Conservation (phyloP, 805 yeast species). For the Zygotorulaspora sp. region DNA sequence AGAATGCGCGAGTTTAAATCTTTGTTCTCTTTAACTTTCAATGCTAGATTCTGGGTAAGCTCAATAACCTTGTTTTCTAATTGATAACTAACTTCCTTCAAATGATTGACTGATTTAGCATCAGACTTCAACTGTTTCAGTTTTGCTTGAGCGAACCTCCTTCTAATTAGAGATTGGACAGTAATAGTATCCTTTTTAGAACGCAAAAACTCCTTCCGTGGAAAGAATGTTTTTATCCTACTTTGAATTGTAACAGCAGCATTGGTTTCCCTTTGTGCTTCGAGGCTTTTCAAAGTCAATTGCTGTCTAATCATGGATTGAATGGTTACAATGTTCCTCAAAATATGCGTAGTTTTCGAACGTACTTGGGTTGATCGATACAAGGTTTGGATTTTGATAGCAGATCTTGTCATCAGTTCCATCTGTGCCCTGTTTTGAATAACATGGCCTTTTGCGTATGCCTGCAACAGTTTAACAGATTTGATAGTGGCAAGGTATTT, state of each 20-base stretch:
- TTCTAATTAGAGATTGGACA: conserved; percentile 75
- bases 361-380: conserved; percentile 53
- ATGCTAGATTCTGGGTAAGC: conserved; percentile 77
- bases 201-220: conserved; percentile 48
- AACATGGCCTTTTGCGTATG: conserved; percentile 58
- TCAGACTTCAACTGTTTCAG: conserved; percentile 67
- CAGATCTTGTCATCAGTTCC: conserved; percentile 60
- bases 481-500: conserved; percentile 50
- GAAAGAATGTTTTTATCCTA: conserved; percentile 60
- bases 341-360: conserved; percentile 29
- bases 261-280: conserved; percentile 46
- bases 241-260: conserved; percentile 76
- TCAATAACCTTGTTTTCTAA: conserved; percentile 97
- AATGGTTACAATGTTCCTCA: conserved; percentile 36
- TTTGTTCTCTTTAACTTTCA: conserved; percentile 78
- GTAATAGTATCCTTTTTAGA: conserved; percentile 54
- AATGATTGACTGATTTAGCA: conserved; percentile 84
- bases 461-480: conserved; percentile 58
- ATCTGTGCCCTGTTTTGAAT: conserved; percentile 52
- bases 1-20: conserved; percentile 59
- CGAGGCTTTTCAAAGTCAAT: conserved; percentile 48
- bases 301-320: conserved; percentile 53
- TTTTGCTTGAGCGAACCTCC: conserved; percentile 65
- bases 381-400: conserved; percentile 64
- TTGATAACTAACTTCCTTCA: conserved; percentile 86